Evolutionary conservation across 2,329 filamentous ascomycete genomes (phyloP).

Genomic region (Berkeleyomyces rouxiae): DNA sequence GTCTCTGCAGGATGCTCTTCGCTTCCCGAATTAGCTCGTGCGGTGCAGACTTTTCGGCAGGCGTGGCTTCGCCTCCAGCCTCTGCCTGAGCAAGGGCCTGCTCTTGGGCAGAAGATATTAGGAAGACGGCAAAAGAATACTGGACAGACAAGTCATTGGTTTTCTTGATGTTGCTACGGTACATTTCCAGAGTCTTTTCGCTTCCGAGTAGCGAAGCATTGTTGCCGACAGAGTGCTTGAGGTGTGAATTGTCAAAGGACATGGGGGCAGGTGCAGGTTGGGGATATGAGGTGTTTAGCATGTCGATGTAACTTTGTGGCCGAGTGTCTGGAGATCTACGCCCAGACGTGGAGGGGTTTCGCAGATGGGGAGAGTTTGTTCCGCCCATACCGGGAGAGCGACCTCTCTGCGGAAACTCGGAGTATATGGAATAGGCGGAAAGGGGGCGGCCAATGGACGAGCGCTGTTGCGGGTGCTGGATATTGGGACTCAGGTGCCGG

Average conservation of each 20-base stretch:
- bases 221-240: conserved; percentile 65
- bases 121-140: conserved; percentile 90
- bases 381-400: conserved; percentile 37
- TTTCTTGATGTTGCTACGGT: conserved; percentile 92
- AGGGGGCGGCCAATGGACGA: conserved; percentile 50
- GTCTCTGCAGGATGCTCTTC: conserved; percentile 69
- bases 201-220: conserved; percentile 84
- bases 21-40: conserved; percentile 70
- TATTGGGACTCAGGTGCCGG: conserved; percentile 45
- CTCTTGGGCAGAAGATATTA: conserved; percentile 78
- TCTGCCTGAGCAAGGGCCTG: conserved; percentile 41
- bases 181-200: conserved; percentile 95
- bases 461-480: conserved; percentile 32
- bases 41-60: conserved; percentile 33
- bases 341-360: conserved; percentile 32
- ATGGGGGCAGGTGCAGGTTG: conserved; percentile 55
- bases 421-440: conserved; percentile 60
- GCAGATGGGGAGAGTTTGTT: conserved; percentile 24
- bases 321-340: conserved; percentile 40
- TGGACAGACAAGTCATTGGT: conserved; percentile 79
- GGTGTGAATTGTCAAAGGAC: conserved; percentile 61
- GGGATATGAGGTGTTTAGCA: conserved; percentile 57
- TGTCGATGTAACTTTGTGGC: conserved; percentile 38
- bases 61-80: conserved; percentile 19
- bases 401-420: conserved; percentile 49